Evolutionary conservation across 306 rosid species (phyloP).

Genomic region (Quercus alba): DNA sequence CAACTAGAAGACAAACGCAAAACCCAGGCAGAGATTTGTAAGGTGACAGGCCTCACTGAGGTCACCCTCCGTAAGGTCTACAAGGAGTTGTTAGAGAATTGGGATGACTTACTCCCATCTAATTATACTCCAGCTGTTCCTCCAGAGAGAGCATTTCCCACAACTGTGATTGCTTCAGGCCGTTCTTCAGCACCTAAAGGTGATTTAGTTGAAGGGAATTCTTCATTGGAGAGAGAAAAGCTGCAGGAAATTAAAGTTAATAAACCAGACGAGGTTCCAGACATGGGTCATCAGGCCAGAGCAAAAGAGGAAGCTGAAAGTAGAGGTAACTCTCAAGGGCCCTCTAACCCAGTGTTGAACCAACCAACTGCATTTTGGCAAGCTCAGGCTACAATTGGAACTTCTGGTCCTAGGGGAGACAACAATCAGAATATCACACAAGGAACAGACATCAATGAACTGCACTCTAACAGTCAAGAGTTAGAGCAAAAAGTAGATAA

Average conservation of each 20-base stretch:
- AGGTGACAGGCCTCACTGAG: conserved; percentile 94
- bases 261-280: conserved; percentile 49
- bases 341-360: conserved; percentile 31
- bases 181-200: conserved; percentile 67
- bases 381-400: conserved; percentile 45
- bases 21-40: conserved; percentile 95
- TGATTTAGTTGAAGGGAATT: conserved; percentile 46
- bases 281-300: conserved; percentile 36
- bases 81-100: conserved; percentile 92
- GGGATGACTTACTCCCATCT: conserved; percentile 97
- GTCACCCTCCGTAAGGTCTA: conserved; percentile 94
- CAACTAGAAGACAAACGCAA: conserved; percentile 99
- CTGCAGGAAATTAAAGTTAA: conserved; percentile 47
- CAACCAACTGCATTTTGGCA: conserved; percentile 54
- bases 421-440: conserved; percentile 34
- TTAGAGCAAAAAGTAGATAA: conserved; percentile 36
- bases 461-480: conserved; percentile 30
- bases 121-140: conserved; percentile 97
- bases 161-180: conserved; percentile 71
- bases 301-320: conserved; percentile 57
- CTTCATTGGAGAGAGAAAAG: conserved; percentile 59
- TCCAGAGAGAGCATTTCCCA: conserved; percentile 97
- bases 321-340: conserved; percentile 37
- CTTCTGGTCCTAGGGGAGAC: conserved; percentile 26
- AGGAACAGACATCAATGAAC: conserved; percentile 55